Evolutionary conservation across 2,329 filamentous ascomycete species (phyloP).

Genomic region (Cordyceps javanica): DNA sequence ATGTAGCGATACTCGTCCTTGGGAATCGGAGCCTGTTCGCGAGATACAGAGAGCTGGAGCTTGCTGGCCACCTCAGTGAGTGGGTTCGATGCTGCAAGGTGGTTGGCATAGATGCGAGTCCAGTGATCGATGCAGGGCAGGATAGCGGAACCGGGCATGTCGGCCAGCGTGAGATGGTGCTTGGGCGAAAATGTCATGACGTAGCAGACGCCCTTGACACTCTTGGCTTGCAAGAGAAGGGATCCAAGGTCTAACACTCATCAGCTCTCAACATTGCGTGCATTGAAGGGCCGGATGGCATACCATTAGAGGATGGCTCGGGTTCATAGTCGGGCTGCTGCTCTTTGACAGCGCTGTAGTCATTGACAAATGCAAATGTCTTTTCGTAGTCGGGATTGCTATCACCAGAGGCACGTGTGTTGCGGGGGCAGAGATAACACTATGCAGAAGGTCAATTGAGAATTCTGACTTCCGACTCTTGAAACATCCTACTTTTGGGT

Average conservation of each 20-base stretch:
- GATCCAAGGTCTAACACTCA: constrained; percentile 61
- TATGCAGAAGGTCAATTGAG: constrained; percentile 28
- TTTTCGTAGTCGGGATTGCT: constrained; percentile 77
- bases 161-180: constrained; percentile 88
- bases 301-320: constrained; percentile 32
- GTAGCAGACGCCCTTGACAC: constrained; percentile 93
- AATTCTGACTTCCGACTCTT: background rate
- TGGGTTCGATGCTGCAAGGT: constrained; percentile 67
- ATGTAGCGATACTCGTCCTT: constrained; percentile 85
- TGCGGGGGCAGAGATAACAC: constrained; percentile 94
- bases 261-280: background rate
- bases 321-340: constrained; percentile 71
- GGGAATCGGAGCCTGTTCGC: constrained; percentile 38
- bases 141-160: constrained; percentile 73
- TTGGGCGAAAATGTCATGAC: constrained; percentile 89
- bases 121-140: constrained; percentile 80
- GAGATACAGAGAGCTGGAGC: constrained; percentile 33
- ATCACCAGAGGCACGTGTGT: constrained; percentile 81
- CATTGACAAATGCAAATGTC: constrained; percentile 94
- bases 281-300: background rate
- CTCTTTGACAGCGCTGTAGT: constrained; percentile 96
- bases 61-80: constrained; percentile 40
- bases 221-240: constrained; percentile 71
- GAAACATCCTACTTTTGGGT: constrained; percentile 52
- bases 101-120: constrained; percentile 81